Evolutionary conservation across 2,329 filamentous ascomycete genomes (phyloP).

Genomic region (Aspergillus oerlinghausenensis): DNA sequence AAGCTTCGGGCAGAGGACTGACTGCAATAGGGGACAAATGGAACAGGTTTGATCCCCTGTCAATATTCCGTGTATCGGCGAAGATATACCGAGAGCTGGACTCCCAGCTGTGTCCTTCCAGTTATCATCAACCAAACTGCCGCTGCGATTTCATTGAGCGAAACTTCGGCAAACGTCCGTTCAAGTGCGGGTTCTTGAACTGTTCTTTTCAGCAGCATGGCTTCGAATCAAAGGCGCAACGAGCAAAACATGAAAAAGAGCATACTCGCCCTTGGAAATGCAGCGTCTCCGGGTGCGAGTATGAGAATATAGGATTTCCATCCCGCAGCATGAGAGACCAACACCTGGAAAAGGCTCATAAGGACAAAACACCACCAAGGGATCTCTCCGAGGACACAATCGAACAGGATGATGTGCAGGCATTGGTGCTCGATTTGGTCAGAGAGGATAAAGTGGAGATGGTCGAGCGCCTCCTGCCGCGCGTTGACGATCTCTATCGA

Average conservation of each 20-base stretch:
- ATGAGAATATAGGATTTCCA: constrained; percentile 1
- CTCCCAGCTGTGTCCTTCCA: too few species aligned
- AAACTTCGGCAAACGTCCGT: background rate
- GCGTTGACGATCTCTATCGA: too few species aligned
- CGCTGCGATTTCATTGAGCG: background rate
- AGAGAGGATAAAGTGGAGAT: background rate
- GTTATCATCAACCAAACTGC: background rate
- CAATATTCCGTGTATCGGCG: background rate
- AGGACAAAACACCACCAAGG: too few species aligned
- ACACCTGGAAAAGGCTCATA: constrained; percentile 1
- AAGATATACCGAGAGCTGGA: background rate
- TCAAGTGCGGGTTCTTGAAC: constrained; percentile 2
- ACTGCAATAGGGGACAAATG: background rate
- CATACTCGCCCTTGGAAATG: constrained; percentile 2
- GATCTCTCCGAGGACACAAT: too few species aligned
- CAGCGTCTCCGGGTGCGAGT: constrained; percentile 1
- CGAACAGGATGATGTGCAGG: too few species aligned
- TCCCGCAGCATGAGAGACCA: constrained; percentile 1
- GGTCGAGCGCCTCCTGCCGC: too few species aligned
- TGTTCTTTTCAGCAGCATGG: constrained; percentile 1
- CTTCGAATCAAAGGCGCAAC: background rate
- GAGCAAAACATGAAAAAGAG: background rate
- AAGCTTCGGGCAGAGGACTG: background rate
- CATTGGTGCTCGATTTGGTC: background rate
- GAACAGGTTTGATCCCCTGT: background rate